Evolutionary conservation across 805 yeast genomes (phyloP), one percentile per base, ranked within the genome.

Genomic region (Sugiyamaella marilandica): DNA sequence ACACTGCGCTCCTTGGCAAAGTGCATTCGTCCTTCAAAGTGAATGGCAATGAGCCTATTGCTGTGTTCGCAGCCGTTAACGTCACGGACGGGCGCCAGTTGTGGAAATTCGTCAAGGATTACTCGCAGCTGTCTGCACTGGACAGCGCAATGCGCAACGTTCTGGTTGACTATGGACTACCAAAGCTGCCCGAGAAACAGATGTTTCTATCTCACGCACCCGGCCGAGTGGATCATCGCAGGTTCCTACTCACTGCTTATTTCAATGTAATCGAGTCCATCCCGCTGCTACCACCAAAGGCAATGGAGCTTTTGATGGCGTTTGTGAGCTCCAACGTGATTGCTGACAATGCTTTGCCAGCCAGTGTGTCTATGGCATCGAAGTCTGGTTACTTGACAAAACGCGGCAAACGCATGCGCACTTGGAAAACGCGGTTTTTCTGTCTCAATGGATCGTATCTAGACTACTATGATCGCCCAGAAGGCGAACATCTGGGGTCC

Each of bases 401-500:
- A 55, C 74, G 85, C 44, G 79, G 81, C 49, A 83, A 84, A 60
- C 84, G 87, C 8, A 70, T 83, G 50, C 84, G 84, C 2, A 71
- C 73, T 32, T 86, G 95, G 95, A 84, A 81, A 62, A 75, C 81
- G 3, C 70, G 87, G 48, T 84, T 84, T 75, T 85, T 85, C 65
- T 80, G 80, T 41, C 74, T 84, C 16, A 84, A 82, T 54, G 84
- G 84, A 0, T 80, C 82, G 2, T 67, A 64, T 31, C 69, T 86
- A 47, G 79, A 79, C 50, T 72, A 84, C 19, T 78, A 73, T 57
- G 92, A 86, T 39, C 57, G 62, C 5, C 81, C 81, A 2, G 80
- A 79, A 24, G 86, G 86, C 1, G 66, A 73, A 9, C 57, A 77
- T 11, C 57, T 78, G 10, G 91, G 86, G 55, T 73, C 73, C 24